Base-by-base conservation (phyloP, 2,329 filamentous ascomycete genomes). In the Thielaviopsis cerberus region DNA sequence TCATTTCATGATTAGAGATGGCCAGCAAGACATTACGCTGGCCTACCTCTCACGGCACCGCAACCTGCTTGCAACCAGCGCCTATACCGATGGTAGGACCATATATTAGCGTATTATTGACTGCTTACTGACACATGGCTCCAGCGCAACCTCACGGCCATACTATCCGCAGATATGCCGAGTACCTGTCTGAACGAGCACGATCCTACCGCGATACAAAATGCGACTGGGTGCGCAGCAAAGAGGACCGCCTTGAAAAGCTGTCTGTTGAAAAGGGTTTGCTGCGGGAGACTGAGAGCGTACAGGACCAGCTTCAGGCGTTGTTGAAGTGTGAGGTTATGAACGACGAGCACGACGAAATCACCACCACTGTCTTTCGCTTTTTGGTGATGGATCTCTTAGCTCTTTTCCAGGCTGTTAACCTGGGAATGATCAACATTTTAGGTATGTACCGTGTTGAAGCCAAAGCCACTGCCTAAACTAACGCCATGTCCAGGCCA, bases 1-100 rank as follows among this genome's bases (percentile, higher is more conserved):
- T 53, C 92, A 98, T 70, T 75, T 97, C 62, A 97, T 98, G 92
- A 92, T 98, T 68, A 82, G 92, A 64, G 92, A 98, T 73, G 92
- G 92, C 57, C 85, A 90, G 63, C 82, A 85, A 34, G 88, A 97
- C 68, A 86, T 89, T 54, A 95, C 92, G 2, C 76, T 98, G 63
- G 79, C 82, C 62, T 96, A 88, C 66, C 79, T 98, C 34, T 79
- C 90, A 51, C 84, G 86, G 64, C 85, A 91, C 67, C 85, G 88
- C 58, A 86, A 85, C 65, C 80, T 88, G 68, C 76, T 98, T 62
- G 87, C 88, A 22, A 88, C 95, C 64, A 92, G 88, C 71, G 85
- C 82, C 67, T 94, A 96, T 67, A 91, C 89, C 51, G 90, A 97
- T 73, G 88, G 89, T 94, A 70, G 66, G 85, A 74, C 25, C 10